Percentiles rank a stretch among this genome's conserved stretches.
Evolutionary conservation across 208 protist genomes (phyloP).

Genomic region (Leishmania lainsoni): DNA sequence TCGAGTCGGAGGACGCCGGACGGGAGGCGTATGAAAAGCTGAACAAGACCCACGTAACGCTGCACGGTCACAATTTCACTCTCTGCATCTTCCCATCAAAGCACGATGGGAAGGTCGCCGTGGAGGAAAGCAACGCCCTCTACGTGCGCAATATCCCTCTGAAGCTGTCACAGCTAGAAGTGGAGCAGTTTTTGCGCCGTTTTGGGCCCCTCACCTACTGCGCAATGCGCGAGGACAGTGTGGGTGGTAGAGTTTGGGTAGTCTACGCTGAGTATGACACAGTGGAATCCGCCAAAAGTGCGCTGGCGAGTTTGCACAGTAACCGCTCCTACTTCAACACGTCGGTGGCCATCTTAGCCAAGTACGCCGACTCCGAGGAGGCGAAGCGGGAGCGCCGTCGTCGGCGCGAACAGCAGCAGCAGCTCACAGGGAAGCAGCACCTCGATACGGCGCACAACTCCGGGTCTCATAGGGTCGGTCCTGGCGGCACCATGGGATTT

Average conservation of each 20-base stretch:
- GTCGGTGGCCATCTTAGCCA: constrained; percentile 71
- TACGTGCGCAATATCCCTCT: constrained; percentile 87
- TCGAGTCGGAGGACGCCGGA: constrained; percentile 88
- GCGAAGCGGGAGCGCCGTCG: constrained; percentile 78
- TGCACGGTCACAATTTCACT: constrained; percentile 71
- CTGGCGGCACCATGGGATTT: constrained; percentile 4
- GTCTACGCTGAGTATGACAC: constrained; percentile 85
- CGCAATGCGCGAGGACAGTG: constrained; percentile 88
- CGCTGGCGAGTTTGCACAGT: constrained; percentile 69
- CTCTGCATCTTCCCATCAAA: constrained; percentile 88
- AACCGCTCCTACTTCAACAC: constrained; percentile 68
- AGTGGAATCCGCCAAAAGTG: constrained; percentile 60
- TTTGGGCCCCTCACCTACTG: constrained; percentile 85
- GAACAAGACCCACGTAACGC: constrained; percentile 62
- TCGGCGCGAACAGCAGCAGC: constrained; percentile 54
- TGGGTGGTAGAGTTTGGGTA: constrained; percentile 82
- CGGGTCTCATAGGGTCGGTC: neutral
- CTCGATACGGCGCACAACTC: neutral
- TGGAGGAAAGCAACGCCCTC: constrained; percentile 55
- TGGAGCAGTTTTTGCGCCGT: constrained; percentile 68
- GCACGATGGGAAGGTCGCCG: constrained; percentile 75
- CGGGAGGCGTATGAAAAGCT: constrained; percentile 72
- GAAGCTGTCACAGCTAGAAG: constrained; percentile 50
- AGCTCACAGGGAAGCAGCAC: constrained; percentile 11
- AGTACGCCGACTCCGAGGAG: constrained; percentile 84